Evolutionary conservation across 2,329 filamentous ascomycete genomes (phyloP), one percentile per base, ranked within the genome.

Genomic region (Tothia fuscella): DNA sequence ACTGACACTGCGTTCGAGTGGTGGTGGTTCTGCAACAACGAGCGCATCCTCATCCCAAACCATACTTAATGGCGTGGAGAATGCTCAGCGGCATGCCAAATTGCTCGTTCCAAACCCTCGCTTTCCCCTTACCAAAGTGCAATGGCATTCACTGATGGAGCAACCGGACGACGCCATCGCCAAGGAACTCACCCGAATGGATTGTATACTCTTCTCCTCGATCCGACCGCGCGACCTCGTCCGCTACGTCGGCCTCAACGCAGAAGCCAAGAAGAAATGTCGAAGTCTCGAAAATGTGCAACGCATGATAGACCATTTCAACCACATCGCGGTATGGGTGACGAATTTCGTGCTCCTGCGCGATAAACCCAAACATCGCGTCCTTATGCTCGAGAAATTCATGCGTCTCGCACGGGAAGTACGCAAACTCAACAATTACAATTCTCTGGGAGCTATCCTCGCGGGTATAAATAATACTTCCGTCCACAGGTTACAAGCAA

Each of bases 181-280:
- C 13, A 80, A 82, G 46, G 91, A 98, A 60, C 73, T 98, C 53
- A 96, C 91, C 3, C 74, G 89, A 46, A 93, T 98, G 42, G 91
- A 98, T 62, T 96, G 89, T 89, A 79, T 93, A 59, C 91, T 96
- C 82, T 96, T 95, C 60, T 93, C 84, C 40, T 88, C 87, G 1
- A 94, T 96, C 47, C 79, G 86, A 20, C 83, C 93, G 42, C 83
- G 91, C 45, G 91, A 98, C 61, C 77, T 96, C 37, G 82, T 96
- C 31, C 82, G 91, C 4, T 84, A 95, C 56, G 88, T 95, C 49
- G 91, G 80, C 53, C 66, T 95, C 35, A 76, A 80, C 0, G 55
- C 71, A 1, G 70, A 78, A 32, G 73, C 82, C 45, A 83, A 83
- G 59, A 80, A 83, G 53, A 80, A 78, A 52, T 85, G 80, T 57